Base-by-base conservation (phyloP, 1,284 basidiomycete genomes). In the Marasmius oreades region DNA sequence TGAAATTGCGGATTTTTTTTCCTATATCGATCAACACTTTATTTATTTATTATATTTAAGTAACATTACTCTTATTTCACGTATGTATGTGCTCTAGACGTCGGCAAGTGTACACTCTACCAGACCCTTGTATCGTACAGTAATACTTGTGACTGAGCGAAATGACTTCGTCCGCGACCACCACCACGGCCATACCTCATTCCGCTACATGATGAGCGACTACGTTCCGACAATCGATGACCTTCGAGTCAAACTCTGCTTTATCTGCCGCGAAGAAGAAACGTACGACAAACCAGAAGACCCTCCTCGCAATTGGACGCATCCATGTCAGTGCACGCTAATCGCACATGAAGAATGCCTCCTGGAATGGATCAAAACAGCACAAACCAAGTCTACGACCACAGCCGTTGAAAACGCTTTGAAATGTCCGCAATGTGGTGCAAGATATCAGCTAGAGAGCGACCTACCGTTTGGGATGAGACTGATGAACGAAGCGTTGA, bases 261-360 rank as follows among this genome's bases (percentile, higher is more conserved):
- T 86, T 67, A 90, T 91, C 56, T 91, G 88, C 64, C 72, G 85
- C 23, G 88, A 90, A 63, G 88, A 90, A 64, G 88, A 90, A 61
- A 70, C 63, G 4, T 74, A 76, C 61, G 82, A 83, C 53, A 71
- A 69, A 26, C 77, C 75, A 23, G 71, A 72, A 37, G 65, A 73
- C 14, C 79, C 81, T 16, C 77, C 79, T 14, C 72, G 77, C 34
- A 65, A 71, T 55, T 92, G 89, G 88, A 84, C 85, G 0, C 90
- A 92, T 64, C 89, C 90, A 0, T 92, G 90, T 69, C 80, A 73
- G 54, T 92, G 90, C 67, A 89, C 89, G 0, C 78, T 92, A 26
- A 73, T 92, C 43, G 89, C 90, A 1, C 90, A 92, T 69, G 86
- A 91, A 66, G 70, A 80, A 0, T 92, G 89, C 71, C 79, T 91